Conservation (phyloP, 2,329 filamentous ascomycete species). For the Pseudogymnoascus sp. region DNA sequence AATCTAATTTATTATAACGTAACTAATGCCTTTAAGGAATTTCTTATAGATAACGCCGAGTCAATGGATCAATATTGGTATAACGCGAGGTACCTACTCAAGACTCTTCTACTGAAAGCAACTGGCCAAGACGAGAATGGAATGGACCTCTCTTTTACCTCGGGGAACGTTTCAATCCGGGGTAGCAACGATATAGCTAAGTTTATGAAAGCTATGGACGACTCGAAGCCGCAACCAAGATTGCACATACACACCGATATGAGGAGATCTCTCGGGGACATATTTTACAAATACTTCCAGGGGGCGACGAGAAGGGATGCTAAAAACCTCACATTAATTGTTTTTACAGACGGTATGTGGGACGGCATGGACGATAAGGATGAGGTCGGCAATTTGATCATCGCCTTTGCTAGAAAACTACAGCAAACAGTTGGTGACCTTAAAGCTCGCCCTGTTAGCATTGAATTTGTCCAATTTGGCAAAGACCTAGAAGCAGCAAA, state of each 20-base stretch:
- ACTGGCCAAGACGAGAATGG: conserved; percentile 27
- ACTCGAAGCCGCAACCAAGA: neutral
- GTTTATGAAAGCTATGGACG: conserved; percentile 12
- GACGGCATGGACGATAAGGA: conserved; percentile 12
- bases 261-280: conserved; percentile 12
- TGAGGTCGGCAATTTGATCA: conserved; percentile 12
- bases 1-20: neutral
- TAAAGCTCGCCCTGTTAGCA: conserved; percentile 22
- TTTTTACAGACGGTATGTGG: conserved; percentile 21
- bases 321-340: conserved; percentile 17
- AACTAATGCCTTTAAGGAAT: conserved; percentile 18
- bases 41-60: conserved; percentile 27
- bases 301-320: neutral
- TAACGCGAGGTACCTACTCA: conserved; percentile 21
- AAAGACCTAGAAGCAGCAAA: conserved; percentile 19
- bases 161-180: neutral
- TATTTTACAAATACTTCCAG: conserved; percentile 15
- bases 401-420: conserved; percentile 9
- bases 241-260: conserved; percentile 13
- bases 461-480: conserved; percentile 29
- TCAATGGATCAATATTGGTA: conserved; percentile 24
- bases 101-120: conserved; percentile 23
- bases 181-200: neutral
- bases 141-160: conserved; percentile 24
- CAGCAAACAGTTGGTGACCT: neutral